phyloP scores from a whole-genome alignment of 2,329 filamentous ascomycete species.

The Beauveria asiatica region DNA sequence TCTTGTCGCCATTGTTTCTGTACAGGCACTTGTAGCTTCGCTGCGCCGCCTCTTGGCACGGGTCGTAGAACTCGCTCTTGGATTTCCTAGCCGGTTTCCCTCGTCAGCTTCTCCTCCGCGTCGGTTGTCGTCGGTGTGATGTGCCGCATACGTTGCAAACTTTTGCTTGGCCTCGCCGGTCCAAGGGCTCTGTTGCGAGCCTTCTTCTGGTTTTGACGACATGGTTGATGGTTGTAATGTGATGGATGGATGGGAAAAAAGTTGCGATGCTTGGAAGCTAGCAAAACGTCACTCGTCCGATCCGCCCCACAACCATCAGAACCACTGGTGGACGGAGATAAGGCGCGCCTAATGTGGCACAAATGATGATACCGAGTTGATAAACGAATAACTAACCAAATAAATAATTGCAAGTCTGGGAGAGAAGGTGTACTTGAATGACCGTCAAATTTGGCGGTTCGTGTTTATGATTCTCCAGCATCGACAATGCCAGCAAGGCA shows the following conservation, averaged over 20 bases:
- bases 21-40: constrained; percentile 81
- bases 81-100: constrained; percentile 54
- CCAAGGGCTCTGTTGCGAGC: constrained; percentile 36
- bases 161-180: constrained; percentile 51
- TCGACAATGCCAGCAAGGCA: background rate
- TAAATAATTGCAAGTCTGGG: too few species aligned
- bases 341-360: too few species aligned
- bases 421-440: too few species aligned
- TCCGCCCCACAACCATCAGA: background rate
- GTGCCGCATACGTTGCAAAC: constrained; percentile 49
- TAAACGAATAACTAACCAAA: too few species aligned
- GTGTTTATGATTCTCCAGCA: too few species aligned
- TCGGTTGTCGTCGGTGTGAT: background rate
- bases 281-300: background rate
- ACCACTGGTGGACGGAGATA: too few species aligned
- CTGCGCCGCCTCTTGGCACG: constrained; percentile 85
- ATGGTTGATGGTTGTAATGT: constrained; percentile 2
- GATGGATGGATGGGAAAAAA: background rate
- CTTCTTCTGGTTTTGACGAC: constrained; percentile 12
- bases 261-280: background rate
- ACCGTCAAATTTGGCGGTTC: too few species aligned
- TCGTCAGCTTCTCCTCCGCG: background rate
- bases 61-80: constrained; percentile 86
- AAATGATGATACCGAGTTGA: too few species aligned
- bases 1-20: constrained; percentile 75